These are phyloP conservation scores for Jackrogersella multiformis DNA, from an alignment of 495 filamentous ascomycete species.

Conservation along the genomic window DNA sequence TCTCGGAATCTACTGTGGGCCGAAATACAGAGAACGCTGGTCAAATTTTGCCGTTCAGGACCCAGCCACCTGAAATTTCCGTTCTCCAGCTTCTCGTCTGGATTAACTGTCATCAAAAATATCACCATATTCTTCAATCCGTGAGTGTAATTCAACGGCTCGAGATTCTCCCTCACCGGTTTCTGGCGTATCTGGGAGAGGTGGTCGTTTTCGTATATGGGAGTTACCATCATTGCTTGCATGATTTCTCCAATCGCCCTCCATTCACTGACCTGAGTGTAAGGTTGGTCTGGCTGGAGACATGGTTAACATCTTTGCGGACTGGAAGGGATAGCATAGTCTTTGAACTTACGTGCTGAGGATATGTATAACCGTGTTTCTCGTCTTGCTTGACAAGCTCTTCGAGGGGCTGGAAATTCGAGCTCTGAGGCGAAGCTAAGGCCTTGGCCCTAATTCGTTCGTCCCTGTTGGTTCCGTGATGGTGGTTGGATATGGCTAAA, in stretches of 20 bases:
- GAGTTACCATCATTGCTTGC: conserved; percentile 44
- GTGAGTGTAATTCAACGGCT: conserved; percentile 16
- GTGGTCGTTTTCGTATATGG: conserved; percentile 4
- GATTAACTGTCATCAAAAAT: conserved; percentile 39
- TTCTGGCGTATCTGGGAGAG: conserved; percentile 14
- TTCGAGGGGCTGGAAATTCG: conserved; percentile 10
- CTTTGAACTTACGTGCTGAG: conserved; percentile 32
- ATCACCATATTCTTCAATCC: conserved; percentile 37
- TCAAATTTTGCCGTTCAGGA: conserved; percentile 12
- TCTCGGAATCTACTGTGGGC: background rate
- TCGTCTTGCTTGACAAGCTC: conserved; percentile 22
- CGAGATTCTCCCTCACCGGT: conserved; percentile 20
- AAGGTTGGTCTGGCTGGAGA: conserved; percentile 39
- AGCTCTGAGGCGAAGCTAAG: conserved; percentile 23
- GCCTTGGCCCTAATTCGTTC: conserved; percentile 20
- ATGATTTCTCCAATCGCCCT: conserved; percentile 45
- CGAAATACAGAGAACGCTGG: conserved; percentile 14
- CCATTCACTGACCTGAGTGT: conserved; percentile 42
- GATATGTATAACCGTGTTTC: conserved; percentile 27
- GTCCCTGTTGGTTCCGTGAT: conserved; percentile 16
- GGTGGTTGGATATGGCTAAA: conserved; percentile 48
- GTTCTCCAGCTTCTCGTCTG: conserved; percentile 22
- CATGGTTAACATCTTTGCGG: conserved; percentile 10
- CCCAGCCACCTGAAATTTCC: background rate
- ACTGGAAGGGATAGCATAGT: background rate